Conservation (phyloP, 441 rosid species). For the Adansonia grandidieri region DNA sequence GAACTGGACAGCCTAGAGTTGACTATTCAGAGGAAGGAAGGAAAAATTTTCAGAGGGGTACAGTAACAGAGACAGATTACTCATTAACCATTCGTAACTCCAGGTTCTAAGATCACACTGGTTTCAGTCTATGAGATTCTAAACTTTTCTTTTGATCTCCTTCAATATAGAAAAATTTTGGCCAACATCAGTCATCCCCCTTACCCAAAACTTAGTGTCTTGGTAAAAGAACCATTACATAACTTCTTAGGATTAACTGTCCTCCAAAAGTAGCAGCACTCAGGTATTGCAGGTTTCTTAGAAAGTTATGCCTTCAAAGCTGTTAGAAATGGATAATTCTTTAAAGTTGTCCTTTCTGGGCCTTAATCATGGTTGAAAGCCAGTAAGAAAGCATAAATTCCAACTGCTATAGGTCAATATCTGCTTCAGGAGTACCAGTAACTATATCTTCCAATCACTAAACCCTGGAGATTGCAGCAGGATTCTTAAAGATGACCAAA, state of each 20-base stretch:
- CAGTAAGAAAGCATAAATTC: background rate
- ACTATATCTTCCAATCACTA: background rate
- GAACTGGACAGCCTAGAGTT: conserved; percentile 14
- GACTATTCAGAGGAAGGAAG: background rate
- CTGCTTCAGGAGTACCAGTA: background rate
- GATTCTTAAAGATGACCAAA: background rate
- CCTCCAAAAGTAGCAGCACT: background rate
- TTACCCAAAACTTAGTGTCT: background rate
- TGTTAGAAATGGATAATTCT: background rate
- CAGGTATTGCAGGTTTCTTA: conserved; percentile 7
- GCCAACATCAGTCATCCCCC: background rate
- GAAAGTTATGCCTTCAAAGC: background rate
- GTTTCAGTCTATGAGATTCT: background rate
- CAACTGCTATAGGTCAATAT: background rate
- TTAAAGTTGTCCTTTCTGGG: background rate
- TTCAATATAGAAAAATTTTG: background rate
- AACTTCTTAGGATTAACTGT: background rate
- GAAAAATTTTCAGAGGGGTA: background rate
- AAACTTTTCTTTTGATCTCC: conserved; percentile 5
- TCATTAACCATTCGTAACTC: background rate
- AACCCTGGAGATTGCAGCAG: background rate
- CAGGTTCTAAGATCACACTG: background rate
- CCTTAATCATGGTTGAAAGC: background rate
- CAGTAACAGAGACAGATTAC: background rate
- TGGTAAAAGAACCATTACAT: background rate